Conservation (phyloP, 352 stramenopile species). For the Thalassiosira livingstoniorum region DNA sequence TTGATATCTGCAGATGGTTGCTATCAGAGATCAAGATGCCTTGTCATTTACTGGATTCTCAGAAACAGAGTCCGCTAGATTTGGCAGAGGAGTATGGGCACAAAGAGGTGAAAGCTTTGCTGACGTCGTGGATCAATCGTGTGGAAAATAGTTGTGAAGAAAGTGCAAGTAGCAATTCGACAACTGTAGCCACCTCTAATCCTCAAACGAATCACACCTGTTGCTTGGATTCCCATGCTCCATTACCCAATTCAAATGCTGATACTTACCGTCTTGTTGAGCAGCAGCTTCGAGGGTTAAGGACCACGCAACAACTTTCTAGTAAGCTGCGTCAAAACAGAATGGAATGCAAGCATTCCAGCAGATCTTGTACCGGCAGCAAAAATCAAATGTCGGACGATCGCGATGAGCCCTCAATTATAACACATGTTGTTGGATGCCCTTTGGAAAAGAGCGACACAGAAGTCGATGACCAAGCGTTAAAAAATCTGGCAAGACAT, state of each 20-base stretch:
- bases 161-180: neutral
- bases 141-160: neutral
- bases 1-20: constrained; percentile 65
- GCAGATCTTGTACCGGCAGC: neutral
- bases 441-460: constrained; percentile 33
- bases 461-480: constrained; percentile 27
- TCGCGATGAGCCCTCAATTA: too few species aligned
- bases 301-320: constrained; percentile 40
- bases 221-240: too few species aligned
- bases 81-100: constrained; percentile 27
- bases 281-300: constrained; percentile 47
- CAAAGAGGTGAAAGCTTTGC: constrained; percentile 15
- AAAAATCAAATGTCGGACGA: too few species aligned
- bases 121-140: constrained; percentile 26
- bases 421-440: constrained; percentile 54
- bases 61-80: constrained; percentile 46
- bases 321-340: constrained; percentile 44
- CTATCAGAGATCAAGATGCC: constrained; percentile 62
- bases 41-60: constrained; percentile 26
- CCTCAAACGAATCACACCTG: too few species aligned
- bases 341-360: neutral
- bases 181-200: too few species aligned
- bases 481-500: constrained; percentile 43
- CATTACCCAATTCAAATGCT: constrained; percentile 16
- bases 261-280: constrained; percentile 52